Conservation (phyloP, 2,329 filamentous ascomycete species). For the Stylonectria norvegica region DNA sequence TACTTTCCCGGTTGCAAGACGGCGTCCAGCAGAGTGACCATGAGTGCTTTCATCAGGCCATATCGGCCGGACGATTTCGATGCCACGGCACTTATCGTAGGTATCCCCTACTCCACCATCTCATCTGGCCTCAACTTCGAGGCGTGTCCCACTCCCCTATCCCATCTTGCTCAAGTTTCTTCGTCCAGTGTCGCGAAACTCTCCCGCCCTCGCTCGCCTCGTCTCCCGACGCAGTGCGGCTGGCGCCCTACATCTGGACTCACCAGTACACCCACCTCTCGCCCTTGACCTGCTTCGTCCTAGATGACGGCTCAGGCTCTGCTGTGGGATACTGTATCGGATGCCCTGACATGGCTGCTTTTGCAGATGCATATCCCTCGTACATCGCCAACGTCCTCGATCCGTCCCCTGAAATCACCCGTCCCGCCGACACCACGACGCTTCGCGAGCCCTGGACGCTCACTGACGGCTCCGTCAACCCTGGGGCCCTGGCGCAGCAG, state of each 20-base stretch:
- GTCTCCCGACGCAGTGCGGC: conserved; percentile 32
- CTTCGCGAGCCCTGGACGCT: conserved; percentile 31
- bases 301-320: conserved; percentile 44
- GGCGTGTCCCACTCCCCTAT: background rate
- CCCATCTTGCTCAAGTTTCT: background rate
- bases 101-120: no score
- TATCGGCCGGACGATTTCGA: conserved; percentile 40
- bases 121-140: no score
- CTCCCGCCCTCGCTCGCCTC: conserved; percentile 41
- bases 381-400: conserved; percentile 39
- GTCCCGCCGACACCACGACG: conserved; percentile 25
- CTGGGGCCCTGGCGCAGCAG: conserved; percentile 37
- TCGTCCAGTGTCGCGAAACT: conserved; percentile 45
- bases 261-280: conserved; percentile 48
- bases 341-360: conserved; percentile 40
- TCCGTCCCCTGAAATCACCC: conserved; percentile 17
- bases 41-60: conserved; percentile 46
- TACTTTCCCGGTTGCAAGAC: no score
- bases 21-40: conserved; percentile 21
- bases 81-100: conserved; percentile 40
- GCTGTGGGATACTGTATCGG: conserved; percentile 51
- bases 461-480: conserved; percentile 23
- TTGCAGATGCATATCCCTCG: conserved; percentile 35
- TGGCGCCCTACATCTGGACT: conserved; percentile 50
- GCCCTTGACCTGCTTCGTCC: conserved; percentile 43